Evolutionary conservation across 1,139 yeast genomes (phyloP), one percentile per base, ranked within the genome.

Genomic region (Magnusiomyces suaveolens): DNA sequence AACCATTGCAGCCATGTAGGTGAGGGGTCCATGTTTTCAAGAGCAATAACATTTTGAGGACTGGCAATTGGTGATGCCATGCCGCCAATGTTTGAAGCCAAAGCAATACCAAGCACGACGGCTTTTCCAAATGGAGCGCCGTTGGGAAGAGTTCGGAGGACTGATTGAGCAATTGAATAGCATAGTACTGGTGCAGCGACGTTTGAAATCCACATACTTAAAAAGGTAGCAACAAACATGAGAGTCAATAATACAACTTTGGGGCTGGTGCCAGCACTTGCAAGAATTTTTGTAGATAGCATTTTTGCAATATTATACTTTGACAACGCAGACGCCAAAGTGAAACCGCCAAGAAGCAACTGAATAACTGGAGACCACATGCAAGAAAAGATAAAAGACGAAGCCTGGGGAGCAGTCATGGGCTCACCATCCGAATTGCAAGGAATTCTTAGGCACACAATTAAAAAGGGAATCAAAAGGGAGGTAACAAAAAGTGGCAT

Each of bases 1-100:
- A 90, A 90, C 97, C 97, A 90, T 66, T 87, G 86, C 16, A 86
- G 84, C 97, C 97, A 90, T 18, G 95, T 87, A 1, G 97, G 96
- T 60, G 78, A 82, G 3, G 97, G 97, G 54, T 74, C 75, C 97
- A 90, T 90, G 60, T 84, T 75, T 59, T 88, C 88, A 53, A 90
- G 75, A 1, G 96, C 95, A 64, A 90, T 82, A 60, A 90, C 87
- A 68, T 90, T 90, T 67, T 90, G 97, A 2, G 97, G 97, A 8
- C 96, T 87, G 1, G 97, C 88, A 65, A 90, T 90, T 12, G 97
- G 97, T 1, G 96, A 87, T 0, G 95, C 85, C 95, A 89, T 89
- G 63, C 97, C 97, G 29, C 96, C 97, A 56, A 90, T 76, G 66
- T 90, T 88, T 2, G 96, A 85, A 1, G 97, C 94, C 55, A 90